Evolutionary conservation across 2,329 filamentous ascomycete genomes (phyloP).

Genomic region (Penicillium sp.): DNA sequence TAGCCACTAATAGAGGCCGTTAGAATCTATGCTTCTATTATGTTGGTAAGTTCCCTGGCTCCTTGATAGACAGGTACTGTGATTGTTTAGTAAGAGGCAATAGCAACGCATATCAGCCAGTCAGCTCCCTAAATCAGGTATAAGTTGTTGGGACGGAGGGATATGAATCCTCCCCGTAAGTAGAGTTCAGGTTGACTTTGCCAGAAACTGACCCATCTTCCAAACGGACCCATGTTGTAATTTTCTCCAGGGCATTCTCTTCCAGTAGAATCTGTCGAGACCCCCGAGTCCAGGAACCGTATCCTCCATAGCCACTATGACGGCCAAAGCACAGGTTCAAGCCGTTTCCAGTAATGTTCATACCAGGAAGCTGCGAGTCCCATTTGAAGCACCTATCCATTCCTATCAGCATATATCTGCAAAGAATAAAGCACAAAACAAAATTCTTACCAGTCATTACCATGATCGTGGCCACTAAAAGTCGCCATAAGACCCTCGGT

Average conservation of each 20-base stretch:
- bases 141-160: slow-evolving; percentile 12
- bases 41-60: no score
- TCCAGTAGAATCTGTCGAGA: slow-evolving; percentile 53
- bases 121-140: neutral
- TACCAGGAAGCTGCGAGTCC: slow-evolving; percentile 24
- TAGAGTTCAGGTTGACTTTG: slow-evolving; percentile 54
- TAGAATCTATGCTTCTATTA: no score
- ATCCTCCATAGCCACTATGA: slow-evolving; percentile 67
- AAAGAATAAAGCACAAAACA: slow-evolving; percentile 28
- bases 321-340: slow-evolving; percentile 57
- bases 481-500: slow-evolving; percentile 54
- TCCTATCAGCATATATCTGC: neutral
- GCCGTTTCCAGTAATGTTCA: slow-evolving; percentile 39
- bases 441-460: slow-evolving; percentile 55
- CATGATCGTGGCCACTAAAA: slow-evolving; percentile 65
- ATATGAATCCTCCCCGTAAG: slow-evolving; percentile 57
- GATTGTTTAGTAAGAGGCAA: no score
- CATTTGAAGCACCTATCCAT: slow-evolving; percentile 39
- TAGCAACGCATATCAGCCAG: no score
- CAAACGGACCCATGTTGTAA: slow-evolving; percentile 60
- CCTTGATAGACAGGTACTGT: no score
- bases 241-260: slow-evolving; percentile 39
- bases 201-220: slow-evolving; percentile 54
- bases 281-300: slow-evolving; percentile 61
- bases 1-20: no score